Evolutionary conservation across 1,284 basidiomycete genomes (phyloP), one percentile per base, ranked within the genome.

Genomic region (Apiotrichum laibachii): DNA sequence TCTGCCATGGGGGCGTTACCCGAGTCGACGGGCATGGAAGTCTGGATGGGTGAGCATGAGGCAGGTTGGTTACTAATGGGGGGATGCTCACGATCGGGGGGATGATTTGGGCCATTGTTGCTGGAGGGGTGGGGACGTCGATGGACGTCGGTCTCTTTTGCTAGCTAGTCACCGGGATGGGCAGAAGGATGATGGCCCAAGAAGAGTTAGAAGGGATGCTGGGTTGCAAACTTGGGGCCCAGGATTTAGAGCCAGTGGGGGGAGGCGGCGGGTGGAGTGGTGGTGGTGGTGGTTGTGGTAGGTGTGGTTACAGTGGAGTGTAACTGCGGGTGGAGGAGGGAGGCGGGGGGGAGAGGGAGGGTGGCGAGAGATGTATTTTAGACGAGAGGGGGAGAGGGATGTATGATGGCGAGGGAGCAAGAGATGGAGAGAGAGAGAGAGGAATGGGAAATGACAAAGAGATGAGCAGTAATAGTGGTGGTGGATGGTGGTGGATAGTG

Each of bases 1-100:
- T 77, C 75, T 63, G 82, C 80, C 60, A 84, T 79, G 6, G 82
- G 80, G 0, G 77, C 77, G 6, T 77, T 75, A 49, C 72, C 67
- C 16, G 75, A 77, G 57, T 77, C 77, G 47, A 70, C 45, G 2
- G 77, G 76, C 21, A 79, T 72, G 26, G 76, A 75, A 3, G 76
- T 77, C 75, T 77, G 31, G 21, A 43, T 21, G 43, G 45, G 53
- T 53, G 35, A 52, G 57, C 31, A n/a, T 43, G n/a, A n/a, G n/a
- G 18, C 7, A 11, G 1, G n/a, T 11, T 12, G 15, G 40, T 11
- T 11, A 10, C 33, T n/a, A 39, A 45, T 22, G 5, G 6, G 43
- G 19, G 13, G 15, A 43, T 44, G 53, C 60, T 66, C 40, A 76
- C 74, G 59, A 76, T 74, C 16, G 74, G 59, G 12, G 74, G 74